Evolutionary conservation across 768 basidiomycete species (phyloP).

Genomic region (Leccinum truebloodii): DNA sequence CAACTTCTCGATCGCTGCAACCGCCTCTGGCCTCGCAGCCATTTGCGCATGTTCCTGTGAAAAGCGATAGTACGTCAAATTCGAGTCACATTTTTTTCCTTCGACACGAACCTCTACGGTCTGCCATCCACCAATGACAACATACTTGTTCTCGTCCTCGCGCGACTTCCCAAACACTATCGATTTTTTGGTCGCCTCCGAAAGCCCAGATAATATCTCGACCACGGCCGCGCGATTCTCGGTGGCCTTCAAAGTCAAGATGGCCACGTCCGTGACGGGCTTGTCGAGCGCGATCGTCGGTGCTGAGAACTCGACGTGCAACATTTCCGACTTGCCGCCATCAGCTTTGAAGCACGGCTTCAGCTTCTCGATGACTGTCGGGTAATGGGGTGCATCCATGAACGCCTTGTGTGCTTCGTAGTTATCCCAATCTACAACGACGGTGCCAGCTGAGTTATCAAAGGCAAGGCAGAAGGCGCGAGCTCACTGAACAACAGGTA

Average conservation of each 20-base stretch:
- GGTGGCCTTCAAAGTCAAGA: conserved; percentile 23
- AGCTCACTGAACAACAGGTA: conserved; percentile 22
- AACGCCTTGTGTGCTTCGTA: conserved; percentile 22
- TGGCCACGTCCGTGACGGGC: conserved; percentile 26
- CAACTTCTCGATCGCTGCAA: conserved; percentile 7
- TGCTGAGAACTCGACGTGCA: conserved; percentile 25
- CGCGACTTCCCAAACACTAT: conserved; percentile 24
- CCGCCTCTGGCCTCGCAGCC: conserved; percentile 9
- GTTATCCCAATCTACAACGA: conserved; percentile 28
- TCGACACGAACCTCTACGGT: conserved; percentile 24
- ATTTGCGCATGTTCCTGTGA: conserved; percentile 20
- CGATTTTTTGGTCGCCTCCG: conserved; percentile 8
- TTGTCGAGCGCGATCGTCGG: conserved; percentile 15
- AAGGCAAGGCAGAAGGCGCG: not conserved
- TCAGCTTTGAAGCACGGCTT: conserved; percentile 1
- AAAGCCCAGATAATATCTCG: conserved; percentile 12
- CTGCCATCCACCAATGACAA: conserved; percentile 25
- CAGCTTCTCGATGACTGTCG: conserved; percentile 5
- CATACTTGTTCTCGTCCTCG: conserved; percentile 23
- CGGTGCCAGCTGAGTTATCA: not conserved
- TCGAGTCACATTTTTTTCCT: not conserved
- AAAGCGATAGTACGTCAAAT: not conserved
- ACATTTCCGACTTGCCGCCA: conserved; percentile 11
- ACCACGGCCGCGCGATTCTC: conserved; percentile 23
- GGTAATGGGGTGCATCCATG: conserved; percentile 8